Conservation (phyloP, 2,329 filamentous ascomycete species). For the Cladosporium sp. region DNA sequence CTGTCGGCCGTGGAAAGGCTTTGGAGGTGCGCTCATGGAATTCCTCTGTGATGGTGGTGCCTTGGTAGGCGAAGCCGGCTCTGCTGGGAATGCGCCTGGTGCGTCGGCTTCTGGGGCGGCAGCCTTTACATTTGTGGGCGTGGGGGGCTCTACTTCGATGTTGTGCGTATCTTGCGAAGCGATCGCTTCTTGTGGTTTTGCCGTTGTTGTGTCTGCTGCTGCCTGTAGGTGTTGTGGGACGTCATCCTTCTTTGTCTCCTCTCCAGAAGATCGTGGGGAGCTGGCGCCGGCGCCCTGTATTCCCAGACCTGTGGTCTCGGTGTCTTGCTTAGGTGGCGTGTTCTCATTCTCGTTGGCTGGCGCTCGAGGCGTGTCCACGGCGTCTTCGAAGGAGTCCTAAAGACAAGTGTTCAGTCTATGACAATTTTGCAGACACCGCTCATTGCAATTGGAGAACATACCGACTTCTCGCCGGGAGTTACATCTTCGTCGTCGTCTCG, state of each 20-base stretch:
- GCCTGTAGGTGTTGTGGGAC: not conserved
- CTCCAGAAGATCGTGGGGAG: conserved; percentile 31
- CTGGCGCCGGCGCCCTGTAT: conserved; percentile 39
- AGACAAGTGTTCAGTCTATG: conserved; percentile 4
- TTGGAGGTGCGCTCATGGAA: conserved; percentile 13
- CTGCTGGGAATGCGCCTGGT: conserved; percentile 12
- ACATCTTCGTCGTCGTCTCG: conserved; percentile 29
- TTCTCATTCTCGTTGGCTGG: conserved; percentile 23
- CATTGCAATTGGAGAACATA: not conserved
- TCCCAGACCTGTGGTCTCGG: conserved; percentile 23
- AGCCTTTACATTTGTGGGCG: conserved; percentile 7
- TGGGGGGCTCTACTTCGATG: conserved; percentile 6
- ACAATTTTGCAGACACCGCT: not conserved
- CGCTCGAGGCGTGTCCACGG: conserved; percentile 56
- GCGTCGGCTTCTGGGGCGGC: not conserved
- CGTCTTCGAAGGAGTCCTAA: conserved; percentile 78
- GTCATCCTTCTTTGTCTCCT: conserved; percentile 14
- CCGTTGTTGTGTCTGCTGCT: conserved; percentile 5
- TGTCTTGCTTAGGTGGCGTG: conserved; percentile 30
- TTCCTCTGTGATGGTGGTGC: conserved; percentile 5
- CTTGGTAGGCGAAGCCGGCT: conserved; percentile 10
- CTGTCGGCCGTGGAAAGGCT: conserved; percentile 11
- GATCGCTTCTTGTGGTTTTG: conserved; percentile 1
- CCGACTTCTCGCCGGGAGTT: conserved; percentile 18
- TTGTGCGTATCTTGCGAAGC: not conserved